These are phyloP conservation scores for Cafeteria roenbergensis DNA, from an alignment of 108 stramenopile species.

Conservation along the genomic window DNA sequence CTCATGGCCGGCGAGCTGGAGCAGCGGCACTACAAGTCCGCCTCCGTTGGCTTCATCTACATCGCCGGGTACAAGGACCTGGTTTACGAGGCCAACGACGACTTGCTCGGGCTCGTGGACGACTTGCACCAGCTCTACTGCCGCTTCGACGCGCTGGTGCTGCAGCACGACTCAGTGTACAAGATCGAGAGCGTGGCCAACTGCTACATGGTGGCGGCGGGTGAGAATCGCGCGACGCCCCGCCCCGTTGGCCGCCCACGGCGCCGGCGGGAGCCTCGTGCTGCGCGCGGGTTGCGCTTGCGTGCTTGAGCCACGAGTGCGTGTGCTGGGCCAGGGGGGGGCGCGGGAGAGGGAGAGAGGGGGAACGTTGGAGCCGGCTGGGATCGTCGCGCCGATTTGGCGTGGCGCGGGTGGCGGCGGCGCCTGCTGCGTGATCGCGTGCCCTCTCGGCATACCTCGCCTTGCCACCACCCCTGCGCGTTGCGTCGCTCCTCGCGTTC, in stretches of 20 bases:
- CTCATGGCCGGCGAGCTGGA: not conserved
- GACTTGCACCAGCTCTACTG: not conserved
- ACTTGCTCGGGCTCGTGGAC: not conserved
- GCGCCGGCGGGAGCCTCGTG: too few species aligned
- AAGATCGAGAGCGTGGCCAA: slow-evolving; percentile 41
- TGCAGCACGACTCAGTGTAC: slow-evolving; percentile 16
- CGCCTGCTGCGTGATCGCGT: too few species aligned
- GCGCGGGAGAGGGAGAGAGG: too few species aligned
- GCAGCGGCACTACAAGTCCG: not conserved
- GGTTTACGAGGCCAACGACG: not conserved
- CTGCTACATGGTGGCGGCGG: slow-evolving; percentile 31
- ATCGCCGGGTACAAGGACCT: not conserved
- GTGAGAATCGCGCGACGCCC: too few species aligned
- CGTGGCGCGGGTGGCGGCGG: too few species aligned
- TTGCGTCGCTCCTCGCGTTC: too few species aligned
- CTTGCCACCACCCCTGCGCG: too few species aligned
- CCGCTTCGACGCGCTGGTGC: slow-evolving; percentile 1
- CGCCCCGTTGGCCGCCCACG: too few species aligned
- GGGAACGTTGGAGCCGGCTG: too few species aligned
- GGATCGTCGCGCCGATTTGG: slow-evolving; percentile 13
- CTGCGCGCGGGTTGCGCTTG: too few species aligned
- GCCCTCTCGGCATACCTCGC: not conserved
- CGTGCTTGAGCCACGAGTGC: too few species aligned
- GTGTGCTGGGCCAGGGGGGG: too few species aligned
- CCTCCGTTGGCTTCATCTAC: not conserved